Evolutionary conservation across 345 rosid genomes (phyloP).

Genomic region (Salix exigua): DNA sequence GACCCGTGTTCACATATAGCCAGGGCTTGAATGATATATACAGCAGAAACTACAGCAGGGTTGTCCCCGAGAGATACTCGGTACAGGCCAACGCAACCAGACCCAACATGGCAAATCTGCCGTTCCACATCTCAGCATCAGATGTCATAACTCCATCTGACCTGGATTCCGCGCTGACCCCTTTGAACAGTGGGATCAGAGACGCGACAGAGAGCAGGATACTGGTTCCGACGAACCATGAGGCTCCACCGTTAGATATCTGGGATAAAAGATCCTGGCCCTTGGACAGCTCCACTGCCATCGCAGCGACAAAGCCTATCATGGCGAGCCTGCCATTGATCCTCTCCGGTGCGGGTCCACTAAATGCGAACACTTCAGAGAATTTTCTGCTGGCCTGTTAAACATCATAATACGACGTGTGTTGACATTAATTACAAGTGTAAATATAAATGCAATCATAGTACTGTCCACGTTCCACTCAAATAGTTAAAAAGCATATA

Average conservation of each 20-base stretch:
- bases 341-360: slow-evolving; percentile 90
- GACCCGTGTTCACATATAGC: neutral
- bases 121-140: slow-evolving; percentile 79
- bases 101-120: slow-evolving; percentile 80
- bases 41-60: slow-evolving; percentile 30
- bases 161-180: slow-evolving; percentile 52
- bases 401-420: neutral
- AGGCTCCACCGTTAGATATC: slow-evolving; percentile 51
- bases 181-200: slow-evolving; percentile 51
- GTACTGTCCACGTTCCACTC: neutral
- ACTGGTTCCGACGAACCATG: slow-evolving; percentile 57
- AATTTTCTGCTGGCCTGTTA: slow-evolving; percentile 52
- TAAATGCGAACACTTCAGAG: slow-evolving; percentile 60
- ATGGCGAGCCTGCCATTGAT: slow-evolving; percentile 85
- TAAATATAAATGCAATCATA: neutral
- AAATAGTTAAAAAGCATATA: neutral
- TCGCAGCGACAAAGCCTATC: slow-evolving; percentile 73
- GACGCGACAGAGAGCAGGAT: slow-evolving; percentile 60
- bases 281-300: slow-evolving; percentile 57
- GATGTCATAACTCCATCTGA: slow-evolving; percentile 67
- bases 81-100: slow-evolving; percentile 72
- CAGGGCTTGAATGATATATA: neutral
- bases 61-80: slow-evolving; percentile 63
- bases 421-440: no score
- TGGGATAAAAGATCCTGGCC: slow-evolving; percentile 67